Evolutionary conservation across 345 rosid genomes (phyloP).

Genomic region (Aegle marmelos): DNA sequence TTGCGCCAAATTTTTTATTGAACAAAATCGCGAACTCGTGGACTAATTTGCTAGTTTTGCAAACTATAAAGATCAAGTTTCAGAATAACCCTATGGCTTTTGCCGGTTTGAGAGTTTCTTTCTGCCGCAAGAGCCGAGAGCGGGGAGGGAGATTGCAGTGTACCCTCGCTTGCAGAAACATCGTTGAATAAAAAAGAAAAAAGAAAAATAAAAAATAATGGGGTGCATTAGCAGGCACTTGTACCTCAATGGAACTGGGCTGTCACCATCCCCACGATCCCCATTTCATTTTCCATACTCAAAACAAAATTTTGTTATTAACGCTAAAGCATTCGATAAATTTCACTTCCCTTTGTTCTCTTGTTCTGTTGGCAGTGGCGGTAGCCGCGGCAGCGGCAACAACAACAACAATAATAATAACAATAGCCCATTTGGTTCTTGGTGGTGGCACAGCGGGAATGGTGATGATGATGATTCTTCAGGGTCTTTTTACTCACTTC

Average conservation of each 20-base stretch:
- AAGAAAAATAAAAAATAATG: constrained; percentile 6
- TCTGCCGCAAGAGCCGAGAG: too few species aligned
- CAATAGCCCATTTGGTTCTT: constrained; percentile 21
- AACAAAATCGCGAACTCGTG: too few species aligned
- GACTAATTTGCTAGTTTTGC: too few species aligned
- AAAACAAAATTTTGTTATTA: neutral
- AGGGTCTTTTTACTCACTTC: neutral
- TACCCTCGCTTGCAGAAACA: neutral
- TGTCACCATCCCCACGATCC: neutral
- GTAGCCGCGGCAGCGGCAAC: constrained; percentile 26
- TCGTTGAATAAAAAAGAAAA: too few species aligned
- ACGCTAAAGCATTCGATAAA: neutral
- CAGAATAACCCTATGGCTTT: too few species aligned
- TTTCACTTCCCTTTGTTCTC: constrained; percentile 17
- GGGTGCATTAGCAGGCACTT: constrained; percentile 22
- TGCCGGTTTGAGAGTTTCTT: too few species aligned
- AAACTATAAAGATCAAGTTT: too few species aligned
- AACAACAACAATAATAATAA: constrained; percentile 32
- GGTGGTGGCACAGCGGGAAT: constrained; percentile 32
- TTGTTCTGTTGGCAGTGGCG: constrained; percentile 12
- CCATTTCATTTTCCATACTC: neutral
- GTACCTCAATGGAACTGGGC: constrained; percentile 13
- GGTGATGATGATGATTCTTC: constrained; percentile 8
- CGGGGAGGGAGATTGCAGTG: too few species aligned
- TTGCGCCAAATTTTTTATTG: too few species aligned